Conservation (phyloP, 352 stramenopile genomes). For the Globisporangium splendens region DNA sequence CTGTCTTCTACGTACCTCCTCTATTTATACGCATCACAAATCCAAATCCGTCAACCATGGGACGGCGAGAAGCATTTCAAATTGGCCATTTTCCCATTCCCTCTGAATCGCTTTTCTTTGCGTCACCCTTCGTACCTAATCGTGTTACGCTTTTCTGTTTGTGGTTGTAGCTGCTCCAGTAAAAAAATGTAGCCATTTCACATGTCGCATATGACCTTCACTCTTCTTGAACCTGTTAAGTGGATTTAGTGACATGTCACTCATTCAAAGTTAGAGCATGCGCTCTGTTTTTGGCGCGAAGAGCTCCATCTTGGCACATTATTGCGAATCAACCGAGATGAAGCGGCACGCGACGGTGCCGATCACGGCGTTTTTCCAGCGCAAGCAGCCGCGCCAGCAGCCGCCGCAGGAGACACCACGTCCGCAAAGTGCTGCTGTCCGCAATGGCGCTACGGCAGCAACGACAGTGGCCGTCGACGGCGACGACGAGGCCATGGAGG, state of each 20-base stretch:
- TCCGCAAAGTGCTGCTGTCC: neutral
- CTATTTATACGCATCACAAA: too few relatives aligned
- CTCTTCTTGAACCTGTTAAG: neutral
- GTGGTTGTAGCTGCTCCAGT: too few relatives aligned
- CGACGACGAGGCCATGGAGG: conserved; percentile 17
- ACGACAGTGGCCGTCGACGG: neutral
- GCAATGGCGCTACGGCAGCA: neutral
- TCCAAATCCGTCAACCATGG: conserved; percentile 1
- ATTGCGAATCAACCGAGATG: conserved; percentile 2
- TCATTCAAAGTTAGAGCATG: conserved; percentile 2
- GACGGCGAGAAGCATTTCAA: neutral
- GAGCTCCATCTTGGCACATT: neutral
- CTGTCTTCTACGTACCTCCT: too few relatives aligned
- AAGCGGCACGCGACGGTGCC: conserved; percentile 28
- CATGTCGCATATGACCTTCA: neutral
- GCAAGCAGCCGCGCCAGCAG: conserved; percentile 27
- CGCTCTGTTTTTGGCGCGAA: conserved; percentile 15
- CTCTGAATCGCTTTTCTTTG: too few relatives aligned
- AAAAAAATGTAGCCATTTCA: conserved; percentile 5
- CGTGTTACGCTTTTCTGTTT: too few relatives aligned
- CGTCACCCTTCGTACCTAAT: too few relatives aligned
- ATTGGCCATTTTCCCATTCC: too few relatives aligned
- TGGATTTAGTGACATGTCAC: conserved; percentile 3
- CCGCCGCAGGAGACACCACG: conserved; percentile 4
- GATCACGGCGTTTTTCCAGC: conserved; percentile 72